These are phyloP conservation scores for Tillandsia leiboldiana DNA, from an alignment of 176 grass and related monocot species.

Conservation along the genomic window DNA sequence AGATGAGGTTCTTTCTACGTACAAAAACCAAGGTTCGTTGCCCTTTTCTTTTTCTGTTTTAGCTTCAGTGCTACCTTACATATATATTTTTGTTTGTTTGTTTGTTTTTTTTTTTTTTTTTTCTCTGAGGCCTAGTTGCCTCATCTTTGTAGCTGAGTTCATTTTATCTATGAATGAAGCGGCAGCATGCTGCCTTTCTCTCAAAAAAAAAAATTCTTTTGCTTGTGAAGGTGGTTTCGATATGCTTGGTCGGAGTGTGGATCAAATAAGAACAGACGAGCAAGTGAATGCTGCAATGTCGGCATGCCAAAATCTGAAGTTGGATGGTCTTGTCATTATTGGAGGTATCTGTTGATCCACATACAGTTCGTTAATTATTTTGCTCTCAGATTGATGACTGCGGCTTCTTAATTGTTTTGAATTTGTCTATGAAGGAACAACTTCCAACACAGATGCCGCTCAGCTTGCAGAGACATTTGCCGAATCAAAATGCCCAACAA, in stretches of 20 bases:
- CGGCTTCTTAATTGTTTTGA: constrained; percentile 6
- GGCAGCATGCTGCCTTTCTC: no score
- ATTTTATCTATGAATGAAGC: no score
- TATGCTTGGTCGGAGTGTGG: constrained; percentile 81
- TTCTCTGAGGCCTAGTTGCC: background rate
- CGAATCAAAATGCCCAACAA: constrained; percentile 19
- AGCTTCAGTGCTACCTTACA: constrained; percentile 2
- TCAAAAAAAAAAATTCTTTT: background rate
- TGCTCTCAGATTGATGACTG: background rate
- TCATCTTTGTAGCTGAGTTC: no score
- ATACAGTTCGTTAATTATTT: background rate
- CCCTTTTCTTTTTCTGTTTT: constrained; percentile 1
- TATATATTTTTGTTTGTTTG: no score
- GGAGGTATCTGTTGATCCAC: constrained; percentile 50
- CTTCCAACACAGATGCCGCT: constrained; percentile 24
- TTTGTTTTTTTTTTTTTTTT: no score
- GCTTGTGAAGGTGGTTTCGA: constrained; percentile 73
- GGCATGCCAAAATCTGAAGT: constrained; percentile 47
- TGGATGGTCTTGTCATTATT: constrained; percentile 89
- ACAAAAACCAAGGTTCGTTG: constrained; percentile 83
- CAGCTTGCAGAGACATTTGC: constrained; percentile 28
- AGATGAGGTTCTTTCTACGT: constrained; percentile 66
- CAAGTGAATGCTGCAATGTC: constrained; percentile 81
- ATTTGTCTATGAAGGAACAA: constrained; percentile 14
- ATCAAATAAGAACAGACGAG: constrained; percentile 78